Base-by-base conservation (phyloP, 2,329 filamentous ascomycete genomes). In the Aspergillus unguis region DNA sequence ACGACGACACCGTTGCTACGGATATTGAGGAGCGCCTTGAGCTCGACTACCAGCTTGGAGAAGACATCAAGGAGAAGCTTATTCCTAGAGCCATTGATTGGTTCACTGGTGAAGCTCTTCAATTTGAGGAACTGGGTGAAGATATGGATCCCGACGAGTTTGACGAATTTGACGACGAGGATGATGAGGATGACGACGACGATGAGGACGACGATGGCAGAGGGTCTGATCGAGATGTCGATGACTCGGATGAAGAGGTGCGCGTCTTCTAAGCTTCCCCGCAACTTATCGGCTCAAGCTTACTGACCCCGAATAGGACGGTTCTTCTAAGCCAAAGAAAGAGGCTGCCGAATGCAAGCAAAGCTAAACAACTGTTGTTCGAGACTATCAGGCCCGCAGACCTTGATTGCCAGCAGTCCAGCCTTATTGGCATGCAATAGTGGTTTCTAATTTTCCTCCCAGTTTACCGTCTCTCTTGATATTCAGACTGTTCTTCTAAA, bases 21-120 rank as follows among this genome's bases (percentile, higher is more conserved):
- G 94, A 99, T 71, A 95, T 99, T 48, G 94, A 99, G 80, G 92
- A 96, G 76, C 92, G 94, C 59, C 84, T 99, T 52, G 94, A 99
- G 79, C 86, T 99, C 48, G 94, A 99, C 77, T 99, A 97, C 75
- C 92, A 97, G 77, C 85, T 99, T 41, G 94, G 94, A 62, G 94
- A 99, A 80, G 94, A 99, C 71, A 96, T 99, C 78, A 99, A 99
- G 80, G 94, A 99, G 83, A 99, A 99, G 80, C 83, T 99, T 61
- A 99, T 99, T 64, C 94, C 94, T 60, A 91, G 92, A 63, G 94
- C 95, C 53, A 94, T 99, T 66, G 94, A 99, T 77, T 99, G 94
- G 94, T 99, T 99, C 75, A 99, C 94, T 48, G 94, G 94, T 53
- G 94, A 99, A 78, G 94, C 94, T 62, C 85, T 99, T 59, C 92